Conservation (phyloP, 345 rosid genomes). For the Adansonia digitata region DNA sequence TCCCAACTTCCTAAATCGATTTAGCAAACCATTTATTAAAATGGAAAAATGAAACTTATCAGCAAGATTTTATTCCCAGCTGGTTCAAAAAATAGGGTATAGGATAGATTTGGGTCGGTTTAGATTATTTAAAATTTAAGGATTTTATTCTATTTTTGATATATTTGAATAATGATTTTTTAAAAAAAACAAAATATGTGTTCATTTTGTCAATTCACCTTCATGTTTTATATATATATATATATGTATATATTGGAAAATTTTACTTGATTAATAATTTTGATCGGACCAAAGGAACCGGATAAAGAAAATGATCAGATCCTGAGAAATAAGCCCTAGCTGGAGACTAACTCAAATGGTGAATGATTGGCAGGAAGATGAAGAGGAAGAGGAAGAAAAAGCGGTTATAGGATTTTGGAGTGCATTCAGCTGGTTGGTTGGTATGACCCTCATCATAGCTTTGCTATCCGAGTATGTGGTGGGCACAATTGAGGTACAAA, state of each 20-base stretch:
- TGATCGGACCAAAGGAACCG: background rate
- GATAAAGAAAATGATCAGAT: background rate
- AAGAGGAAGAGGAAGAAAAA: constrained; percentile 59
- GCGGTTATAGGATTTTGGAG: constrained; percentile 82
- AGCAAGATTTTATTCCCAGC: too few species aligned
- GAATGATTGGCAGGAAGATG: constrained; percentile 39
- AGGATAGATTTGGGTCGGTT: too few species aligned
- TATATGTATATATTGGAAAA: too few species aligned
- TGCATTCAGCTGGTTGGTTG: constrained; percentile 64
- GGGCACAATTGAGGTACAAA: constrained; percentile 78
- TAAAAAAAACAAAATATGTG: too few species aligned
- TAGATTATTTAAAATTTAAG: too few species aligned
- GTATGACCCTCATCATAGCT: constrained; percentile 75
- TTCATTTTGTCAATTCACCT: too few species aligned
- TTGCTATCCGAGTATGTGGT: constrained; percentile 81
- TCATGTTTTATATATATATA: too few species aligned
- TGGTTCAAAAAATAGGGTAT: too few species aligned
- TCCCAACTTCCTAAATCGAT: background rate
- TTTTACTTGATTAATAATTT: too few species aligned
- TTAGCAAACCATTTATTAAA: background rate
- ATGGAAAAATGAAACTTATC: background rate
- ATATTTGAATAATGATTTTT: too few species aligned
- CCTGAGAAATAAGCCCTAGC: background rate
- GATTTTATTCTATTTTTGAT: too few species aligned
- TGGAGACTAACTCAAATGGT: background rate